These are phyloP conservation scores for Filobasidium wieringae DNA, from an alignment of 768 basidiomycete genomes.

Conservation along the genomic window DNA sequence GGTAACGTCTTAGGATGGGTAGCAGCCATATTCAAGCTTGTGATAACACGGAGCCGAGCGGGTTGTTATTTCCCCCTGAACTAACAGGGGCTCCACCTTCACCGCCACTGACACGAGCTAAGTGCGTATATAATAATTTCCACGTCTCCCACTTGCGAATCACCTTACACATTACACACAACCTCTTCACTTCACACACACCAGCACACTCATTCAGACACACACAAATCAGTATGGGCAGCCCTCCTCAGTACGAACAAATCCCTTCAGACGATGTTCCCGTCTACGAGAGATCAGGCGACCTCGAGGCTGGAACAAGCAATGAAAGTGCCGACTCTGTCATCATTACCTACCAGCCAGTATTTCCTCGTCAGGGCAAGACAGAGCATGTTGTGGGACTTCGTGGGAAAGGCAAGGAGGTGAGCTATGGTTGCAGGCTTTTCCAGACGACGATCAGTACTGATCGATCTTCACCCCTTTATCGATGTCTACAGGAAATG, in stretches of 20 bases:
- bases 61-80: too few species aligned
- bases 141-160: too few species aligned
- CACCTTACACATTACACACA: too few species aligned
- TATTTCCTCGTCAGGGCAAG: background rate
- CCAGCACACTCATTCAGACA: background rate
- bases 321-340: background rate
- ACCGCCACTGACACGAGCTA: too few species aligned
- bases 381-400: background rate
- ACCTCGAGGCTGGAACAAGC: background rate
- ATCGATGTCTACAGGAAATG: background rate
- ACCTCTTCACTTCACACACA: too few species aligned
- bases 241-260: constrained; percentile 1
- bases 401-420: background rate
- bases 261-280: background rate
- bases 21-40: too few species aligned
- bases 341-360: background rate
- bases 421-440: background rate
- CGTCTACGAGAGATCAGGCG: background rate
- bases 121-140: too few species aligned
- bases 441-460: background rate
- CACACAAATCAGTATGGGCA: background rate
- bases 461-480: background rate
- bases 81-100: too few species aligned
- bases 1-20: too few species aligned
- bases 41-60: too few species aligned